A percentile compares a stretch with the other conserved stretches of the same genome.
These are phyloP conservation scores for Blastocladiella britannica DNA, from an alignment of 192 early-diverging fungal species.

Conservation along the genomic window DNA sequence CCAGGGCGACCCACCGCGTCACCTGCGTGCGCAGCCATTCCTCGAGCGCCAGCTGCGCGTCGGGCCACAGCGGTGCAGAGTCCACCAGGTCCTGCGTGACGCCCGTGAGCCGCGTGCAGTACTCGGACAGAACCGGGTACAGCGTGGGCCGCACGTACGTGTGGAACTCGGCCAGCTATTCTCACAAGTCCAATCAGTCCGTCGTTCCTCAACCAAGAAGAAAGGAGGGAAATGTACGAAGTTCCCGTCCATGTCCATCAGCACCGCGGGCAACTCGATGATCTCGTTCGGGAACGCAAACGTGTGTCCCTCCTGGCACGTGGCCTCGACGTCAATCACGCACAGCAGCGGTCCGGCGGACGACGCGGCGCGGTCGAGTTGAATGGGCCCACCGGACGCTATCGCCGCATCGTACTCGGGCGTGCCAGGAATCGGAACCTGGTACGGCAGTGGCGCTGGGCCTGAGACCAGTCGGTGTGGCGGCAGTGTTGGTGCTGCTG, in stretches of 20 bases:
- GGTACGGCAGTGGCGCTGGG: too few species aligned
- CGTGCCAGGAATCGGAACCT: too few species aligned
- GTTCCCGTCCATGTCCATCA: constrained; percentile 22
- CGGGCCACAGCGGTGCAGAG: constrained; percentile 10
- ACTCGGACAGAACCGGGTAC: constrained; percentile 45
- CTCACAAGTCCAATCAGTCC: too few species aligned
- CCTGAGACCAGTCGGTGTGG: too few species aligned
- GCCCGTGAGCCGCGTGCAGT: constrained; percentile 58
- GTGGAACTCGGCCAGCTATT: constrained; percentile 38
- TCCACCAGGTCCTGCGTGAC: constrained; percentile 40
- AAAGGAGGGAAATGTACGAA: constrained; percentile 2
- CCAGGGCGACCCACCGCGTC: too few species aligned
- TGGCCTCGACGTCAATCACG: constrained; percentile 56
- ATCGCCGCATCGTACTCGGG: too few species aligned
- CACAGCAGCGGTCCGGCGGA: too few species aligned
- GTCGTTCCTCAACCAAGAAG: constrained; percentile 5
- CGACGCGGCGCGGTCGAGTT: too few species aligned
- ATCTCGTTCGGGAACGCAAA: constrained; percentile 57
- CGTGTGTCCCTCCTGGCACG: constrained; percentile 32
- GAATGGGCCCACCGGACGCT: too few species aligned
- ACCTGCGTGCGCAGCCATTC: constrained; percentile 7
- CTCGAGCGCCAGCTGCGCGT: constrained; percentile 13
- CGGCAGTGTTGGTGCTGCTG: too few species aligned
- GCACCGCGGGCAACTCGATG: constrained; percentile 65
- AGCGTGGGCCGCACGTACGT: constrained; percentile 44